These are phyloP conservation scores for Lentinula edodes DNA, from an alignment of 768 basidiomycete species.

Conservation along the genomic window DNA sequence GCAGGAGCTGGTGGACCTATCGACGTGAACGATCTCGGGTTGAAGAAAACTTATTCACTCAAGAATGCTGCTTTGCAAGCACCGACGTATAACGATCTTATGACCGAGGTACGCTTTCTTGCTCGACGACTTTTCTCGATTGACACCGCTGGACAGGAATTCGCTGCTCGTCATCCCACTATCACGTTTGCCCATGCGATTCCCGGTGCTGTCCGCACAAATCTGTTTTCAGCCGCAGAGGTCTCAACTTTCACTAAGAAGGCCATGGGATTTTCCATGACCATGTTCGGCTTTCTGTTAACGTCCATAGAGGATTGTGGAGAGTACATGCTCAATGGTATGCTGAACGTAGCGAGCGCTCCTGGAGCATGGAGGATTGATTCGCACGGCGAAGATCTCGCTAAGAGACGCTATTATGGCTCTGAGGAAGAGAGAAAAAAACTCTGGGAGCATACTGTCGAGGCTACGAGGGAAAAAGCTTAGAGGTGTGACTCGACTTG, in stretches of 20 bases:
- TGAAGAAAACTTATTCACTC: conserved; percentile 22
- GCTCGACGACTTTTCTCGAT: too few species aligned
- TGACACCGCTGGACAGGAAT: conserved; percentile 16
- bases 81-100: conserved; percentile 22
- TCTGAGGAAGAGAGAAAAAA: conserved; percentile 5
- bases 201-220: conserved; percentile 31
- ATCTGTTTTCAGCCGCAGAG: conserved; percentile 14
- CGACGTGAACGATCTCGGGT: conserved; percentile 22
- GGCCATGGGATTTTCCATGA: conserved; percentile 8
- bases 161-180: conserved; percentile 23
- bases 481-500: background rate
- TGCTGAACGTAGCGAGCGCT: conserved; percentile 7
- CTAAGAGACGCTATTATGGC: conserved; percentile 7
- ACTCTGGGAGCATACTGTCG: conserved; percentile 18
- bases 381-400: conserved; percentile 16
- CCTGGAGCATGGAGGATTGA: conserved; percentile 13
- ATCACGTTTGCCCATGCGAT: conserved; percentile 29
- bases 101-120: conserved; percentile 10
- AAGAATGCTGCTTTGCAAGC: conserved; percentile 12
- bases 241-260: conserved; percentile 9
- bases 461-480: conserved; percentile 1
- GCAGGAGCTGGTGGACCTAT: conserved; percentile 18
- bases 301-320: conserved; percentile 12
- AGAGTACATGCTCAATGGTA: conserved; percentile 12
- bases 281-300: conserved; percentile 4